Evolutionary conservation across 2,329 filamentous ascomycete species (phyloP), one percentile per base, ranked within the genome.

Genomic region (Ophiostoma australiae): DNA sequence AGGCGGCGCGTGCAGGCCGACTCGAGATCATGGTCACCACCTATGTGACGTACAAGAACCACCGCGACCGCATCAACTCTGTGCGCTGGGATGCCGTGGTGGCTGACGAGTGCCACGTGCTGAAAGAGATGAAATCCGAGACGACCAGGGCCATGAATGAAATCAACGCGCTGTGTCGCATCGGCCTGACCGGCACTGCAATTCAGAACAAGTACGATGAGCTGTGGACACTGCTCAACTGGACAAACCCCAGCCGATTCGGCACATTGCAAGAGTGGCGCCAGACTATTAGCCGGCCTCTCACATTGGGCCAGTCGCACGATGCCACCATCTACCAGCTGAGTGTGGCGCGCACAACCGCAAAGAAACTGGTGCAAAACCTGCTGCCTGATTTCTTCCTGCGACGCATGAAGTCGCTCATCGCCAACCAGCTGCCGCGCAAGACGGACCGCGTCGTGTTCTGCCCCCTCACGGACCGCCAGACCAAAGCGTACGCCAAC

Each of bases 171-270:
- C 85, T 98, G 2, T 98, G 95, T 77, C 88, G 95, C 44, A 94
- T 99, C 73, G 95, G 95, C 0, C 84, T 99, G 10, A 98, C 94
- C 0, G 95, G 95, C 1, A 99, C 95, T 0, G 94, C 94, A 0
- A 97, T 99, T 65, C 95, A 99, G 78, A 99, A 99, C 79, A 95
- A 92, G 75, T 99, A 99, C 78, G 93, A 97, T 77, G 95, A 99
- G 79, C 85, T 99, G 0, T 99, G 94, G 94, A 96, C 93, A 0
- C 83, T 99, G 0, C 83, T 99, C 2, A 97, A 99, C 78, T 99
- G 95, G 95, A 94, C 93, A 0, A 95, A 96, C 75, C 95, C 95
- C 0, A 94, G 93, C 0, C 81, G 85, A 67, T 86, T 89, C 70
- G 87, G 86, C 20, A 84, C 83, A 0, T 76, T 91, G 11, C 82